phyloP scores from a whole-genome alignment of 2,329 filamentous ascomycete species.

The Ceratocystis cacaofunesta region DNA sequence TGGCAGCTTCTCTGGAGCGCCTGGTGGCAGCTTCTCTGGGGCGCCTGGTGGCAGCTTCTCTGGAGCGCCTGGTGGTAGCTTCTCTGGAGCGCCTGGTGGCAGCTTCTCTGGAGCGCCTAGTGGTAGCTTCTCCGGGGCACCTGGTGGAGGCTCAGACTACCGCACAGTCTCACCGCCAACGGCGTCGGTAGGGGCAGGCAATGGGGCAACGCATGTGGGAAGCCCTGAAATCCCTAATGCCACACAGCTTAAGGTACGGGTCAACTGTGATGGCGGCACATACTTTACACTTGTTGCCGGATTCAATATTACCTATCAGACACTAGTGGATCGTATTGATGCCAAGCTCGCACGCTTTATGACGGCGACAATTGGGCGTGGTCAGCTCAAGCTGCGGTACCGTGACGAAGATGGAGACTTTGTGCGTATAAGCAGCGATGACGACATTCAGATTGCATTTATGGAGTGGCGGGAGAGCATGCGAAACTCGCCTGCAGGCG shows the following conservation, averaged over 20 bases:
- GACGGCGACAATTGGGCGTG: constrained; percentile 65
- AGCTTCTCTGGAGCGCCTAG: constrained; percentile 24
- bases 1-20: constrained; percentile 20
- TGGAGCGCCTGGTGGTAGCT: constrained; percentile 26
- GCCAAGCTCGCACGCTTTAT: constrained; percentile 84
- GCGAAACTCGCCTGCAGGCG: constrained; percentile 42
- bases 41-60: constrained; percentile 21
- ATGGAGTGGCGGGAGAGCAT: constrained; percentile 73
- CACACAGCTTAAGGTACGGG: constrained; percentile 86
- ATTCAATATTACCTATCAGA: constrained; percentile 88
- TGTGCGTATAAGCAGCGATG: constrained; percentile 85
- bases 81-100: constrained; percentile 25
- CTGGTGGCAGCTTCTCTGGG: constrained; percentile 21
- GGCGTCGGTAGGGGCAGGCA: not conserved
- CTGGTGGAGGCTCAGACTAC: constrained; percentile 22
- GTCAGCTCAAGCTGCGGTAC: constrained; percentile 76
- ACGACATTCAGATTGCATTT: constrained; percentile 92
- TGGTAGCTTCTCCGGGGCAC: constrained; percentile 21
- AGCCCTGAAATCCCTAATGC: constrained; percentile 40
- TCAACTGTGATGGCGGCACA: constrained; percentile 72
- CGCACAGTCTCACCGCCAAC: constrained; percentile 35
- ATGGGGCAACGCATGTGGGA: constrained; percentile 20
- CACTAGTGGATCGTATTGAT: constrained; percentile 87
- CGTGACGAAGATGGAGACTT: constrained; percentile 84
- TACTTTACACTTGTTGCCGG: constrained; percentile 93